Percentiles rank a stretch among this genome's conserved stretches.
Conservation (phyloP, 2,329 filamentous ascomycete species). For the Catunica adiposa region DNA sequence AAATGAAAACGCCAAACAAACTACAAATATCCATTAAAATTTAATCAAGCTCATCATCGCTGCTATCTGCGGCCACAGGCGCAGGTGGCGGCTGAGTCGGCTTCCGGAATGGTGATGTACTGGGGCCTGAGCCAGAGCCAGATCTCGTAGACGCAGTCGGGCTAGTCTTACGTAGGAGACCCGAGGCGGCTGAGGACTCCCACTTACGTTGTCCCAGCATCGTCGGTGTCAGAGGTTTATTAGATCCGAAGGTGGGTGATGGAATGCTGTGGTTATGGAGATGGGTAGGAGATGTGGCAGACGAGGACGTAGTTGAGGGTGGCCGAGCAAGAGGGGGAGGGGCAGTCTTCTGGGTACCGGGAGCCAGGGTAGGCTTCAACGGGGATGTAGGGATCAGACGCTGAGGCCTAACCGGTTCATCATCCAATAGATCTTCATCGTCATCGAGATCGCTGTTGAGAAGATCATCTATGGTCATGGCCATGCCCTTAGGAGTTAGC, state of each 20-base stretch:
- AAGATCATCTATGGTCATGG: slow-evolving; percentile 26
- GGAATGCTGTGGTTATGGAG: background rate
- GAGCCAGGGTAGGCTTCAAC: background rate
- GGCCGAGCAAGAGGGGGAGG: background rate
- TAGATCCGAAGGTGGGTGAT: slow-evolving; percentile 17
- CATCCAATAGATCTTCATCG: slow-evolving; percentile 23
- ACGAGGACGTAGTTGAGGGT: background rate
- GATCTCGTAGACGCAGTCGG: slow-evolving; percentile 16
- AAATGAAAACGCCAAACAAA: slow-evolving; percentile 1
- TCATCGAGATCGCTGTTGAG: slow-evolving; percentile 24
- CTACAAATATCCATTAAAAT: background rate
- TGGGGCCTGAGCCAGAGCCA: slow-evolving; percentile 4
- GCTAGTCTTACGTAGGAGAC: slow-evolving; percentile 26
- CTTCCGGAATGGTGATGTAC: slow-evolving; percentile 11
- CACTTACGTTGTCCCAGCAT: slow-evolving; percentile 25
- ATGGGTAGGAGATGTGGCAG: background rate
- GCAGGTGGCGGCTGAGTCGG: slow-evolving; percentile 6
- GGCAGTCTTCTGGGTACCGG: background rate
- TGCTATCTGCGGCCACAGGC: slow-evolving; percentile 1
- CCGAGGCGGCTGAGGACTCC: slow-evolving; percentile 27
- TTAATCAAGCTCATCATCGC: slow-evolving; percentile 15
- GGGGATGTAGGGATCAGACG: slow-evolving; percentile 1
- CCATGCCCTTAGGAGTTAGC: slow-evolving; percentile 30
- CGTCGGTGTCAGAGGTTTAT: slow-evolving; percentile 22
- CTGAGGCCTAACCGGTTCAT: slow-evolving; percentile 8